Percentiles rank a stretch among this genome's conserved stretches.
Evolutionary conservation across 1,284 basidiomycete genomes (phyloP).

Genomic region (Marasmius oreades): DNA sequence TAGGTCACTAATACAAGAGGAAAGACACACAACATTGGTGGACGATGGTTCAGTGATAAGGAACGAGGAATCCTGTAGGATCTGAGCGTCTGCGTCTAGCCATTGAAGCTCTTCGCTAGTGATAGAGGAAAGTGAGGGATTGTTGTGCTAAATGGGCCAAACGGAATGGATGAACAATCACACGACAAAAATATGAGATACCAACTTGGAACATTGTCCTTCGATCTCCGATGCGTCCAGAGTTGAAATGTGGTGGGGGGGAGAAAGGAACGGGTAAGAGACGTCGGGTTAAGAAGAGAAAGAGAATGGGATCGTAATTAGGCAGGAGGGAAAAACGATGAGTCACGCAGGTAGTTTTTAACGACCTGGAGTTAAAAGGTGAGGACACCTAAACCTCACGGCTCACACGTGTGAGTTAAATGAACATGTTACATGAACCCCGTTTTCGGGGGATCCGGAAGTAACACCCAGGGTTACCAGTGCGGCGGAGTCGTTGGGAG

Average conservation of each 20-base stretch:
- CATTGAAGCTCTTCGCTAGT: constrained; percentile 43
- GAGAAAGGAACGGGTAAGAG: constrained; percentile 15
- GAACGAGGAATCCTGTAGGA: constrained; percentile 12
- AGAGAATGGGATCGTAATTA: constrained; percentile 15
- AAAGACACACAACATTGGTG: constrained; percentile 5
- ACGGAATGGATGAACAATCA: constrained; percentile 14
- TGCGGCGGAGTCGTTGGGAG: constrained; percentile 12
- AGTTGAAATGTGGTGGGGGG: constrained; percentile 16
- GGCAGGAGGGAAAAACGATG: constrained; percentile 5
- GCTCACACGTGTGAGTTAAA: constrained; percentile 27
- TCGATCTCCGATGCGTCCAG: constrained; percentile 7
- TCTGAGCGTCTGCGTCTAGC: constrained; percentile 37
- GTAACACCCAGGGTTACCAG: background rate
- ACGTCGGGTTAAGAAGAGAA: constrained; percentile 9
- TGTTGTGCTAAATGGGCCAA: constrained; percentile 25
- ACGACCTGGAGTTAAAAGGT: constrained; percentile 17
- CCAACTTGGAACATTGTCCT: constrained; percentile 24
- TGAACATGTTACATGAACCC: constrained; percentile 3
- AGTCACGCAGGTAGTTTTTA: constrained; percentile 5
- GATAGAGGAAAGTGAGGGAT: constrained; percentile 27
- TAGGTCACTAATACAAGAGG: background rate
- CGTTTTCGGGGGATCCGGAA: constrained; percentile 13
- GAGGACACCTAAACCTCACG: constrained; percentile 37
- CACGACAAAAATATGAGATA: constrained; percentile 15
- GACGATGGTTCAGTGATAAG: background rate